Percentiles rank a stretch among this genome's conserved stretches.
These are phyloP conservation scores for Clonostachys chloroleuca DNA, from an alignment of 2,329 filamentous ascomycete genomes.

Conservation along the genomic window DNA sequence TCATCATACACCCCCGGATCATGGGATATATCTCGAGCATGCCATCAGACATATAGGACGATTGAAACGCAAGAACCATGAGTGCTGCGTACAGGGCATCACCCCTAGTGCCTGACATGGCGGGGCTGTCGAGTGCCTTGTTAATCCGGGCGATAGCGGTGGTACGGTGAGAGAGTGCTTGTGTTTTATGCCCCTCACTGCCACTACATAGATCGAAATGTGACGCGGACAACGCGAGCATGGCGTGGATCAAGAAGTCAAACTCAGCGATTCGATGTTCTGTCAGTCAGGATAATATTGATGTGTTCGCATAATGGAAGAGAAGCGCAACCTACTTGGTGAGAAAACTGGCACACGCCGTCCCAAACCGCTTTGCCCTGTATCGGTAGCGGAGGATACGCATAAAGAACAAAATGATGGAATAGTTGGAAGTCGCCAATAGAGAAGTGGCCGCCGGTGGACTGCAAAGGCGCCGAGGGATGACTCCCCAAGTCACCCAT, in stretches of 20 bases:
- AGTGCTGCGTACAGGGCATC: slow-evolving; percentile 30
- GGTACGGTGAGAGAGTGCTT: slow-evolving; percentile 28
- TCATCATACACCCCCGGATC: slow-evolving; percentile 26
- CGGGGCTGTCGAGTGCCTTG: slow-evolving; percentile 17
- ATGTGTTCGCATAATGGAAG: not conserved
- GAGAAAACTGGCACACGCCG: slow-evolving; percentile 26
- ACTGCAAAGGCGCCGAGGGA: too few species aligned
- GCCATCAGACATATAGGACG: slow-evolving; percentile 30
- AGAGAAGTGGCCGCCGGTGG: slow-evolving; percentile 22
- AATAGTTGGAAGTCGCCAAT: slow-evolving; percentile 44
- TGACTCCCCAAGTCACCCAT: too few species aligned
- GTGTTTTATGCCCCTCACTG: not conserved
- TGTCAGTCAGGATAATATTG: not conserved
- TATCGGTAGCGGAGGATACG: slow-evolving; percentile 32
- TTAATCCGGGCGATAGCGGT: slow-evolving; percentile 28
- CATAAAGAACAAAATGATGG: slow-evolving; percentile 43
- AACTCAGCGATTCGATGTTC: slow-evolving; percentile 15
- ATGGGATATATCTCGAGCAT: slow-evolving; percentile 31
- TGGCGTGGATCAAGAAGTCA: slow-evolving; percentile 33
- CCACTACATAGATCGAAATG: slow-evolving; percentile 16
- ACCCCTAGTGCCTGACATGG: slow-evolving; percentile 10
- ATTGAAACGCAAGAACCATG: slow-evolving; percentile 28
- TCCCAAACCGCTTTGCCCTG: slow-evolving; percentile 27
- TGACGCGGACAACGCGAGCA: slow-evolving; percentile 32
- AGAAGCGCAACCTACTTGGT: slow-evolving; percentile 18